phyloP scores from a whole-genome alignment of 2,329 filamentous ascomycete species.

The Diaporthe ampelina region DNA sequence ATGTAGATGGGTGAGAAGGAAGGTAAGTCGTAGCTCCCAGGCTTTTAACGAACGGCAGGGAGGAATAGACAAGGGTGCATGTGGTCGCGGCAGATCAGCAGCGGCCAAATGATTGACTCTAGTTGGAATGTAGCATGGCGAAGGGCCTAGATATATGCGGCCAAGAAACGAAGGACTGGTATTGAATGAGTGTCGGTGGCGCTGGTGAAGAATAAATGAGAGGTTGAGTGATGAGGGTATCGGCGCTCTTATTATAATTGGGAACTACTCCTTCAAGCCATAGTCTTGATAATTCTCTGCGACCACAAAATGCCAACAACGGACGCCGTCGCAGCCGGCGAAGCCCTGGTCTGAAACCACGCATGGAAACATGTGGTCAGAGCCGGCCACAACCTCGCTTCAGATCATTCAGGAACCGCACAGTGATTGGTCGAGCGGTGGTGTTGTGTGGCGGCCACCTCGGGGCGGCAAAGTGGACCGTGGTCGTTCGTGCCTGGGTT shows the following conservation, averaged over 20 bases:
- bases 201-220: not conserved
- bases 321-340: not conserved
- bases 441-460: not conserved
- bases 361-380: not conserved
- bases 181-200: slow-evolving; percentile 12
- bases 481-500: slow-evolving; percentile 11
- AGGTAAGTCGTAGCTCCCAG: not conserved
- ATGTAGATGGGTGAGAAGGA: not conserved
- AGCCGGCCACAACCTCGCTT: not conserved
- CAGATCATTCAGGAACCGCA: slow-evolving; percentile 4
- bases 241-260: slow-evolving; percentile 18
- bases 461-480: slow-evolving; percentile 23
- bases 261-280: too few species aligned
- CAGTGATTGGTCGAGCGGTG: not conserved
- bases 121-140: slow-evolving; percentile 1
- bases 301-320: not conserved
- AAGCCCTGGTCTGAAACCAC: slow-evolving; percentile 19
- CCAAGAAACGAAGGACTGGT: slow-evolving; percentile 9
- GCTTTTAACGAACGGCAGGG: not conserved
- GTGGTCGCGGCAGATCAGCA: not conserved
- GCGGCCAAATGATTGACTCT: not conserved
- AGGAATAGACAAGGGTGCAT: not conserved
- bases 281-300: not conserved
- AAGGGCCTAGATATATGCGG: not conserved
- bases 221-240: not conserved